These are phyloP conservation scores for Diaporthe humulicola DNA, from an alignment of 2,329 filamentous ascomycete species.

Conservation along the genomic window DNA sequence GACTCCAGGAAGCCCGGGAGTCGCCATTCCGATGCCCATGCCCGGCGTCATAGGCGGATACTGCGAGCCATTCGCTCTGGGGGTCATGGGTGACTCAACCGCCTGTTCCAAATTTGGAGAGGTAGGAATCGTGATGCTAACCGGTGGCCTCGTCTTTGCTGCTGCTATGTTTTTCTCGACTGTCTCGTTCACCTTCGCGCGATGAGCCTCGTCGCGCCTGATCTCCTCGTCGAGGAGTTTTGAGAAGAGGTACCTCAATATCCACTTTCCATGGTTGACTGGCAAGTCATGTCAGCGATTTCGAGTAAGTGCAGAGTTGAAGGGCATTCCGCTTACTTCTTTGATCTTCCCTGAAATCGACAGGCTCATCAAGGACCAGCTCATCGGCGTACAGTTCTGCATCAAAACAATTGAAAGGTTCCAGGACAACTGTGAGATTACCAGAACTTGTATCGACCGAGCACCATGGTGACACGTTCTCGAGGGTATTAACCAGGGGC, in stretches of 20 bases:
- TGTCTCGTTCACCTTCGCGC: slow-evolving; percentile 75
- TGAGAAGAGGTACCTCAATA: slow-evolving; percentile 91
- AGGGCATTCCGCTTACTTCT: slow-evolving; percentile 73
- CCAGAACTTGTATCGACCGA: slow-evolving; percentile 94
- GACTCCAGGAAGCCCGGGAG: slow-evolving; percentile 69
- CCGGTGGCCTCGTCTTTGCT: slow-evolving; percentile 70
- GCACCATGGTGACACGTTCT: slow-evolving; percentile 96
- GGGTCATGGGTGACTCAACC: slow-evolving; percentile 63
- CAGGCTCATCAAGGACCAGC: slow-evolving; percentile 77
- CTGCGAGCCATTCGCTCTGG: slow-evolving; percentile 74
- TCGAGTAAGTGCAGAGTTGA: slow-evolving; percentile 36
- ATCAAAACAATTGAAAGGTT: slow-evolving; percentile 97
- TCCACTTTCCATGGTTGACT: slow-evolving; percentile 98
- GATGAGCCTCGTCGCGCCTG: slow-evolving; percentile 80
- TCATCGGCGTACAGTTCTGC: slow-evolving; percentile 98
- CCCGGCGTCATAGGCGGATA: slow-evolving; percentile 78
- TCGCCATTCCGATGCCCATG: slow-evolving; percentile 82
- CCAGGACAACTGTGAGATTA: slow-evolving; percentile 88
- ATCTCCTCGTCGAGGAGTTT: slow-evolving; percentile 93
- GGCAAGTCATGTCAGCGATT: slow-evolving; percentile 17
- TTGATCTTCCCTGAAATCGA: slow-evolving; percentile 92
- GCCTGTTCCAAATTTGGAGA: slow-evolving; percentile 52
- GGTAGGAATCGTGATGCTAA: slow-evolving; percentile 65
- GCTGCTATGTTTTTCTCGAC: slow-evolving; percentile 70
- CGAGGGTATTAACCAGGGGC: slow-evolving; percentile 85